Percentiles rank a stretch among this genome's conserved stretches.
These are phyloP conservation scores for Cornus kousa DNA, from an alignment of 148 eudicot genomes.

Conservation along the genomic window DNA sequence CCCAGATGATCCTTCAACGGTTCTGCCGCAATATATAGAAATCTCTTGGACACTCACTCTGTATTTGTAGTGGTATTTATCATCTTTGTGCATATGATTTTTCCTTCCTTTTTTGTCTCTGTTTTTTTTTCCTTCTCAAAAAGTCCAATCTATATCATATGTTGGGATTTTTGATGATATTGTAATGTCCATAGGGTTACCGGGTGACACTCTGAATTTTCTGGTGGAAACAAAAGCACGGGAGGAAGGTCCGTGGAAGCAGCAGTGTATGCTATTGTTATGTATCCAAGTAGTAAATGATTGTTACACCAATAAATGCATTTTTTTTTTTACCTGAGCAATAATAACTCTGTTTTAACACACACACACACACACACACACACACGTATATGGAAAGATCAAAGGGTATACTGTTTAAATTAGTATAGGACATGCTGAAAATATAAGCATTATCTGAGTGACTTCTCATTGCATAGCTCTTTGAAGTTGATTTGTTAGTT, in stretches of 20 bases:
- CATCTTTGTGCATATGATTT: constrained; percentile 24
- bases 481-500: no score
- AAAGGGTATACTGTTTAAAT: no score
- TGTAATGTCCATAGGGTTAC: constrained; percentile 4
- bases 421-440: no score
- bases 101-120: neutral
- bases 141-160: neutral
- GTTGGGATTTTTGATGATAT: constrained; percentile 1
- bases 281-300: constrained; percentile 6
- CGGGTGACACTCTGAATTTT: neutral
- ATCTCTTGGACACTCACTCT: neutral
- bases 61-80: neutral
- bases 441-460: no score
- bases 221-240: constrained; percentile 1
- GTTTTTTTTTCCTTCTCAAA: neutral
- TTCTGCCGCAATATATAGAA: neutral
- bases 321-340: constrained; percentile 5
- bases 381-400: no score
- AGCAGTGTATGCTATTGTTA: neutral
- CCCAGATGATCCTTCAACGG: constrained; percentile 36
- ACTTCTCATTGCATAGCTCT: no score
- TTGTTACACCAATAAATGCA: neutral
- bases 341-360: neutral
- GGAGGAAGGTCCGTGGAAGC: neutral
- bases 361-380: no score